These are phyloP conservation scores for Pholiota conissans DNA, from an alignment of 768 basidiomycete genomes.

Conservation along the genomic window DNA sequence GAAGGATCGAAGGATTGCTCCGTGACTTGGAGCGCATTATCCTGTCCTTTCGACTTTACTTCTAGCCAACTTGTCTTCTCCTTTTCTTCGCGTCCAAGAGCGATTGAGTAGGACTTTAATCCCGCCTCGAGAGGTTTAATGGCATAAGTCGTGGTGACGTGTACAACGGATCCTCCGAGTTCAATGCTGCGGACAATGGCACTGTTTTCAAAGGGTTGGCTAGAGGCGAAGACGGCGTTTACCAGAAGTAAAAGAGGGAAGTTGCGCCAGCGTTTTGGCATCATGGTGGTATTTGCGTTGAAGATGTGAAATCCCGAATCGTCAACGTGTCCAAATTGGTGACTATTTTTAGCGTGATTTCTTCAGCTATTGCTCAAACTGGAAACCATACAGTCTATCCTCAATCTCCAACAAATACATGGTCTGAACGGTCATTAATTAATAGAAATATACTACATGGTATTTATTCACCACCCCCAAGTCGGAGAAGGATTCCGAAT, in stretches of 20 bases:
- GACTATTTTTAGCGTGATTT: constrained; percentile 20
- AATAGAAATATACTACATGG: neutral
- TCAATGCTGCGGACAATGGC: constrained; percentile 88
- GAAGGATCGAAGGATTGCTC: constrained; percentile 48
- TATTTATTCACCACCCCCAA: constrained; percentile 72
- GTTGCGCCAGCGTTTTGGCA: constrained; percentile 48
- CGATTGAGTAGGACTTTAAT: constrained; percentile 65
- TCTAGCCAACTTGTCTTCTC: constrained; percentile 76
- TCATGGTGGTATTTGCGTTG: constrained; percentile 30
- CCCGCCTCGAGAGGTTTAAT: constrained; percentile 69
- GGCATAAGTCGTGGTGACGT: constrained; percentile 87
- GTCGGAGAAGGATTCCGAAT: constrained; percentile 68
- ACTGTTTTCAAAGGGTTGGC: constrained; percentile 79
- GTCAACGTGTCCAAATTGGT: constrained; percentile 24
- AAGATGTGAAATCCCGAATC: constrained; percentile 3
- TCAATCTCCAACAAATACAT: neutral
- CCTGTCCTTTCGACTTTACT: constrained; percentile 75
- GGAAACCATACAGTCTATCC: too few species aligned
- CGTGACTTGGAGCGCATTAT: constrained; percentile 48
- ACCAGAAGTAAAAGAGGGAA: constrained; percentile 49
- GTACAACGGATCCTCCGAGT: constrained; percentile 84
- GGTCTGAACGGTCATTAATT: neutral
- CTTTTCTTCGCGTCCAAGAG: constrained; percentile 62
- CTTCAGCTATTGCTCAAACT: neutral
- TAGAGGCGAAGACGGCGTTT: constrained; percentile 34